A percentile compares a stretch with the other conserved stretches of the same genome.
Evolutionary conservation across 768 basidiomycete species (phyloP).

Genomic region (Amanita muscaria): DNA sequence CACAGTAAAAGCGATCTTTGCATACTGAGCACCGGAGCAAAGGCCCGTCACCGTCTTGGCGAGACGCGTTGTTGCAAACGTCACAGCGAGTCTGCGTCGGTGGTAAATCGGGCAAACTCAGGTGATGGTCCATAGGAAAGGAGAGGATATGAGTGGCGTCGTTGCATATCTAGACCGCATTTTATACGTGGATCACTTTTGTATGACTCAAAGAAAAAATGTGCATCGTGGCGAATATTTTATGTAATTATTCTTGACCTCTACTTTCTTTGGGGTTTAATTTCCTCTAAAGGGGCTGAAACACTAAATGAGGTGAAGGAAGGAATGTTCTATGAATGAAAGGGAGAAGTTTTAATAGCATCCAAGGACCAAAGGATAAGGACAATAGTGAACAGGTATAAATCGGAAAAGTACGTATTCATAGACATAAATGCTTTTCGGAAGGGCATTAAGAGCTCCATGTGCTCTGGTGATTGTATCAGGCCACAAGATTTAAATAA

Average conservation of each 20-base stretch:
- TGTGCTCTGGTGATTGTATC: constrained; percentile 3
- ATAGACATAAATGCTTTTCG: too few species aligned
- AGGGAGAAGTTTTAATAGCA: too few species aligned
- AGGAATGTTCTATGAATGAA: too few species aligned
- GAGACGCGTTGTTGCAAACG: constrained; percentile 4
- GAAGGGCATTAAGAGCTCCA: constrained; percentile 4
- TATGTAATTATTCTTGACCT: too few species aligned
- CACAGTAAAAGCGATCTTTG: constrained; percentile 7
- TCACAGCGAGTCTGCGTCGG: background rate
- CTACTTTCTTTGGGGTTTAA: too few species aligned
- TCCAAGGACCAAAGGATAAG: too few species aligned
- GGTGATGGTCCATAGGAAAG: background rate
- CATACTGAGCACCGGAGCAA: constrained; percentile 7
- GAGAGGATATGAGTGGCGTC: background rate
- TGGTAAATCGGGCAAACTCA: background rate
- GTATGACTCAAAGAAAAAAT: too few species aligned
- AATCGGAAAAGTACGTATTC: background rate
- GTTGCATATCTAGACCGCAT: too few species aligned
- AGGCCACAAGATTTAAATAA: constrained; percentile 1
- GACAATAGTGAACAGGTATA: background rate
- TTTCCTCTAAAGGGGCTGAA: too few species aligned
- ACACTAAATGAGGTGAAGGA: too few species aligned
- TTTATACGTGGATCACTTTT: too few species aligned
- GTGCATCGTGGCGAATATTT: too few species aligned
- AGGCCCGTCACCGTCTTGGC: background rate